These are phyloP conservation scores for Leccinum incarnatum DNA, from an alignment of 768 basidiomycete genomes.

Conservation along the genomic window DNA sequence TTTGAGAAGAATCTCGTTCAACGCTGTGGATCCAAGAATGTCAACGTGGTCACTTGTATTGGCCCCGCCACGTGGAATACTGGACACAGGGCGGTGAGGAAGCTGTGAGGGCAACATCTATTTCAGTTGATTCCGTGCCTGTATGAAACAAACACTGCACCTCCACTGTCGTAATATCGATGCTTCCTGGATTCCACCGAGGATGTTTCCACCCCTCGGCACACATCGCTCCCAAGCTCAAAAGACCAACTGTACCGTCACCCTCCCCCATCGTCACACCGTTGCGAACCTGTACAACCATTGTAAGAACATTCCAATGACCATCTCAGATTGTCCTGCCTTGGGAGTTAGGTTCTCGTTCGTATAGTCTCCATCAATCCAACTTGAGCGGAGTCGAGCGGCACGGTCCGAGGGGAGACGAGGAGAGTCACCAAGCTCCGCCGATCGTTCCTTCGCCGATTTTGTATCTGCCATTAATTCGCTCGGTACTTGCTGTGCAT, in stretches of 20 bases:
- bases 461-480: conserved; percentile 48
- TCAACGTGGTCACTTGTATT: conserved; percentile 92
- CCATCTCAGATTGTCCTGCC: conserved; percentile 28
- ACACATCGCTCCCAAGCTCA: conserved; percentile 95
- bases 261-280: conserved; percentile 94
- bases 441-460: conserved; percentile 44
- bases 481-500: conserved; percentile 66
- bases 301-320: not conserved
- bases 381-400: conserved; percentile 51
- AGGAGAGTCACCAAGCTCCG: conserved; percentile 40
- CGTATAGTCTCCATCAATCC: conserved; percentile 85
- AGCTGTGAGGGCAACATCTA: conserved; percentile 44
- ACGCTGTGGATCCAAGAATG: conserved; percentile 68
- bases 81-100: conserved; percentile 71
- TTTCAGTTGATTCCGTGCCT: conserved; percentile 1
- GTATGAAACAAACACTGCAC: conserved; percentile 38
- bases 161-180: conserved; percentile 84
- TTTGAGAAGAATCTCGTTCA: conserved; percentile 90
- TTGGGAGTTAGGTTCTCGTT: conserved; percentile 59
- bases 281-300: conserved; percentile 52
- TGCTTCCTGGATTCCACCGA: conserved; percentile 91
- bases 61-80: conserved; percentile 84
- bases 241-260: conserved; percentile 86
- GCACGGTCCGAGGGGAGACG: conserved; percentile 52
- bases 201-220: conserved; percentile 89